phyloP scores from a whole-genome alignment of 495 filamentous ascomycete species.

The Xylaria acuta region DNA sequence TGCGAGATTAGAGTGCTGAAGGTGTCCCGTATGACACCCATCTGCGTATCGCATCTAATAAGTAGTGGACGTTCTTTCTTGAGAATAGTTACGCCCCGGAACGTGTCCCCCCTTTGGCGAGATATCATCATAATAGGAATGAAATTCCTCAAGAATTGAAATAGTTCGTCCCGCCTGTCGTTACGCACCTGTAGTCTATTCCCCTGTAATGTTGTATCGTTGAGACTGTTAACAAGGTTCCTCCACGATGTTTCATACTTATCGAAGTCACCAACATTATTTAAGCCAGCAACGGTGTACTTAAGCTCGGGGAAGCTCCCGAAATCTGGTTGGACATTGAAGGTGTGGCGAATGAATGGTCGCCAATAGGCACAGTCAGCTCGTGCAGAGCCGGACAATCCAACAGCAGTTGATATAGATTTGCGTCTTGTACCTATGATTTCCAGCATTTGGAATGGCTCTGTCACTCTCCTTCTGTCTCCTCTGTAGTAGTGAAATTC shows the following conservation, averaged over 20 bases:
- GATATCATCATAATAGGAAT: background rate
- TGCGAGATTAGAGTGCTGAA: background rate
- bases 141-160: background rate
- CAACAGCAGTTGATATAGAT: background rate
- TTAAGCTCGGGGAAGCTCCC: too few species aligned
- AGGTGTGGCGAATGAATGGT: background rate
- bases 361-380: background rate
- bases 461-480: background rate
- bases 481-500: background rate
- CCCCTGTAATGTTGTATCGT: background rate
- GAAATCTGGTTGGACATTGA: background rate
- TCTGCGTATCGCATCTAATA: background rate
- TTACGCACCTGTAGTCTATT: background rate
- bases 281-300: background rate
- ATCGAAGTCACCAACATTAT: background rate
- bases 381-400: background rate
- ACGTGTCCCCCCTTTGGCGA: background rate
- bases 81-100: background rate
- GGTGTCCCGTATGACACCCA: too few species aligned
- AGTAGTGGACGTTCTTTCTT: background rate
- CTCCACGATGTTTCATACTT: background rate
- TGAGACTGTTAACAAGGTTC: background rate
- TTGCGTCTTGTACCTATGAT: background rate
- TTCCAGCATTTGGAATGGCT: background rate
- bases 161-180: background rate